phyloP scores from a whole-genome alignment of 352 stramenopile genomes.

The Phytophthora meadii region DNA sequence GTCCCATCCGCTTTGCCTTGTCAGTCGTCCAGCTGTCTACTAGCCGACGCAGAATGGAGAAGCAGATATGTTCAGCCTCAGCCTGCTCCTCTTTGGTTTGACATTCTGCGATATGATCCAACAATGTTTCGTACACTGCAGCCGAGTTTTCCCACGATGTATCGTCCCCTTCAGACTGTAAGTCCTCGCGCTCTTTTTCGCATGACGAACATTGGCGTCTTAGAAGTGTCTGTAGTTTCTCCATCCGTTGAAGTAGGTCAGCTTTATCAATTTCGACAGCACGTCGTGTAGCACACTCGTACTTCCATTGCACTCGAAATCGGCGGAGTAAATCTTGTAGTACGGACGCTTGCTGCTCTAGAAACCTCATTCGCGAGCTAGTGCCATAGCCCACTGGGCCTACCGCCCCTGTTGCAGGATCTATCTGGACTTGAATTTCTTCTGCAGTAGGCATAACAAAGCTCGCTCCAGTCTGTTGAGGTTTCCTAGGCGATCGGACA shows the following conservation, averaged over 20 bases:
- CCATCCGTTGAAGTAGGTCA: conserved; percentile 48
- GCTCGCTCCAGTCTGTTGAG: conserved; percentile 11
- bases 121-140: conserved; percentile 52
- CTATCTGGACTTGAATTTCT: conserved; percentile 20
- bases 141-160: conserved; percentile 50
- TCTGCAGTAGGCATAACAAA: not conserved
- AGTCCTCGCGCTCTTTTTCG: conserved; percentile 31
- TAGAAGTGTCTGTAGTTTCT: conserved; percentile 39
- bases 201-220: conserved; percentile 40
- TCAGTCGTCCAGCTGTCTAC: conserved; percentile 75
- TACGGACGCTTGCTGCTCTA: conserved; percentile 59
- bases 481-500: conserved; percentile 21
- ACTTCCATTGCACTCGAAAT: conserved; percentile 62
- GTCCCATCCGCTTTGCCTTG: conserved; percentile 72
- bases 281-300: conserved; percentile 43
- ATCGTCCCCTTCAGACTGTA: conserved; percentile 41
- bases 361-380: conserved; percentile 41
- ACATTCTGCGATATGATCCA: conserved; percentile 30
- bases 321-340: conserved; percentile 58
- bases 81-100: conserved; percentile 44
- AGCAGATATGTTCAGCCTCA: conserved; percentile 65
- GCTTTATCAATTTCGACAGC: conserved; percentile 49
- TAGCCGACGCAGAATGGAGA: conserved; percentile 61
- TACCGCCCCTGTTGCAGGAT: conserved; percentile 15
- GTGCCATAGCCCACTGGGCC: conserved; percentile 32